Conservation (phyloP, 1,139 yeast species). For the Waltiozyma sp. region DNA sequence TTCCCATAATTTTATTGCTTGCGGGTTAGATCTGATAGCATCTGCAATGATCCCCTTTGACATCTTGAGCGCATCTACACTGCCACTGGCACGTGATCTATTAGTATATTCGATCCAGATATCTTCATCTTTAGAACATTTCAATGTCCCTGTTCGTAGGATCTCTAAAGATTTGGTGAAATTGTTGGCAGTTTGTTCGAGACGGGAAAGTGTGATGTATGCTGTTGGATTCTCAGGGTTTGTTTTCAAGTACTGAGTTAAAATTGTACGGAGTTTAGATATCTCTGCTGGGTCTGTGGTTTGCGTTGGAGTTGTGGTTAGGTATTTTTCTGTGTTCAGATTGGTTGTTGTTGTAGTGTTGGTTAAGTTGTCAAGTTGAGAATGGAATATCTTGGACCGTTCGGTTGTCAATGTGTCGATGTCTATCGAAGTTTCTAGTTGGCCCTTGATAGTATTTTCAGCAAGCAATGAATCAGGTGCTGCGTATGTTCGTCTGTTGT, state of each 20-base stretch:
- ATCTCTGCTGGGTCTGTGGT: slow-evolving; percentile 30
- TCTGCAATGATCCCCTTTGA: slow-evolving; percentile 52
- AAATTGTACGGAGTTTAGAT: slow-evolving; percentile 45
- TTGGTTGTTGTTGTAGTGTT: too few relatives aligned
- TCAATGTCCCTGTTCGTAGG: slow-evolving; percentile 62
- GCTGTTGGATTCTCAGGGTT: slow-evolving; percentile 69
- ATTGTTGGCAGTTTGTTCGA: slow-evolving; percentile 60
- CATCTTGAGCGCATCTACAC: slow-evolving; percentile 25
- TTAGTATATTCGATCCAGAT: slow-evolving; percentile 61
- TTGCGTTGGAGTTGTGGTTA: background rate
- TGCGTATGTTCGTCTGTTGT: slow-evolving; percentile 63
- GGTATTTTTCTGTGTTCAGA: too few relatives aligned
- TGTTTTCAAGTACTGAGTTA: slow-evolving; percentile 56
- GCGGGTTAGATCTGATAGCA: slow-evolving; percentile 48
- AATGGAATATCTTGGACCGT: slow-evolving; percentile 21
- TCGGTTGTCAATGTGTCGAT: slow-evolving; percentile 25
- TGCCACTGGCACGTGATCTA: slow-evolving; percentile 37
- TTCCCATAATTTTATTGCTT: slow-evolving; percentile 59
- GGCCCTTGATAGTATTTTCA: slow-evolving; percentile 13
- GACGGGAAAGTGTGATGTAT: slow-evolving; percentile 81
- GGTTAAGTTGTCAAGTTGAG: slow-evolving; percentile 1
- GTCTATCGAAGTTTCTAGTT: slow-evolving; percentile 19
- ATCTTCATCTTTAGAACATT: slow-evolving; percentile 56
- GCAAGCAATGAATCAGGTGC: slow-evolving; percentile 64
- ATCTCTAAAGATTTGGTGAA: slow-evolving; percentile 45